Evolutionary conservation across 2,329 filamentous ascomycete genomes (phyloP).

Genomic region (Pseudocercospora fijiensis): DNA sequence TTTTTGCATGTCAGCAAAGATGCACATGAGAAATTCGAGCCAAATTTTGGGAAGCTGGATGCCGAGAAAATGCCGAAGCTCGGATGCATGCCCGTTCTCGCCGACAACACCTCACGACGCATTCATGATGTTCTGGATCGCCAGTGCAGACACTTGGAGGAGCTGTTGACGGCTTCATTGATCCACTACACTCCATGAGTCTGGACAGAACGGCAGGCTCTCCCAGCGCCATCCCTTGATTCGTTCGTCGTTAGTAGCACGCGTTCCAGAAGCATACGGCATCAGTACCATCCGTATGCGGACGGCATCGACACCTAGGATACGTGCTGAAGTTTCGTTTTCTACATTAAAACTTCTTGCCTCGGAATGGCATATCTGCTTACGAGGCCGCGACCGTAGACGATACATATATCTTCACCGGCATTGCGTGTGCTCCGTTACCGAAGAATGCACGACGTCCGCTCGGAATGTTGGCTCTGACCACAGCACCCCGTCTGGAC

Average conservation of each 20-base stretch:
- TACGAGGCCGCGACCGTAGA: neutral
- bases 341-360: too few relatives aligned
- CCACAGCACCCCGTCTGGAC: neutral
- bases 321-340: neutral
- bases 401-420: neutral
- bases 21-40: neutral
- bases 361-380: neutral
- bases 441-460: neutral
- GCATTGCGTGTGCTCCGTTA: neutral
- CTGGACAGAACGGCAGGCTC: neutral
- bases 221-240: neutral
- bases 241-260: neutral
- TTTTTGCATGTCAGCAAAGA: conserved; percentile 1
- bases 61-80: neutral
- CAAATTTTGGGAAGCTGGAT: neutral
- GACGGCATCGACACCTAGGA: neutral
- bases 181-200: neutral
- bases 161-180: neutral
- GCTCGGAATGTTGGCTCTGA: neutral
- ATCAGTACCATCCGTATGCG: neutral
- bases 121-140: neutral
- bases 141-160: too few relatives aligned
- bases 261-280: neutral
- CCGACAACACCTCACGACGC: neutral
- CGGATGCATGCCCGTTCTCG: neutral